Base-by-base conservation (phyloP, 2,329 filamentous ascomycete genomes). In the Celoporthe dispersa region DNA sequence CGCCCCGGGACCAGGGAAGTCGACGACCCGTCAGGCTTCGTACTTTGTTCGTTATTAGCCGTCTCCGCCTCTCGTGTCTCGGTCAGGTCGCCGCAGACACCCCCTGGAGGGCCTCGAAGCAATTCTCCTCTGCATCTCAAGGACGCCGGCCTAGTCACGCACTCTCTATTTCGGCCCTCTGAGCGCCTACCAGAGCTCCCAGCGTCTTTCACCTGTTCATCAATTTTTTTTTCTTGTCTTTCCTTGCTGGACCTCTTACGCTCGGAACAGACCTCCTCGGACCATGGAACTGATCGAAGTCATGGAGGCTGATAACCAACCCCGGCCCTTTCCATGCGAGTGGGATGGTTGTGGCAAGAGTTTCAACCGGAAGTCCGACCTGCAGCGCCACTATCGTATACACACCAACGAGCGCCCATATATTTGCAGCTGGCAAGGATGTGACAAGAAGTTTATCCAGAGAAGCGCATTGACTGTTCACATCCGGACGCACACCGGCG, bases 401-500 rank as follows among this genome's bases (percentile, higher is more conserved):
- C 90, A 92, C 79, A 92, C 90, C 67, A 91, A 91, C 76, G 90
- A 92, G 79, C 83, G 90, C 28, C 90, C 90, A 12, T 91, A 91
- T 77, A 83, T 85, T 39, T 92, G 90, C 79, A 82, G 82, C 68
- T 86, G 83, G 11, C 83, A 84, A 11, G 87, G 85, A 7, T 92
- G 90, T 76, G 87, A 88, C 60, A 92, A 92, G 81, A 89, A 88
- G 78, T 92, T 92, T 78, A 92, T 92, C 73, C 90, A 92, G 76
- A 83, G 89, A 71, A 92, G 90, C 78, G 90, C 90, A 53, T 79
- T 92, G 74, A 92, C 89, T 2, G 90, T 92, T 55, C 90, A 92
- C 77, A 90, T 90, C 69, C 86, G 90, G 73, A 92, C 89, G 16
- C 90, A 92, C 73, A 92, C 89, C 0, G 89, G 90, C 69, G 90